Conservation (phyloP, 208 protist species). For the Trypanosoma vivax region DNA sequence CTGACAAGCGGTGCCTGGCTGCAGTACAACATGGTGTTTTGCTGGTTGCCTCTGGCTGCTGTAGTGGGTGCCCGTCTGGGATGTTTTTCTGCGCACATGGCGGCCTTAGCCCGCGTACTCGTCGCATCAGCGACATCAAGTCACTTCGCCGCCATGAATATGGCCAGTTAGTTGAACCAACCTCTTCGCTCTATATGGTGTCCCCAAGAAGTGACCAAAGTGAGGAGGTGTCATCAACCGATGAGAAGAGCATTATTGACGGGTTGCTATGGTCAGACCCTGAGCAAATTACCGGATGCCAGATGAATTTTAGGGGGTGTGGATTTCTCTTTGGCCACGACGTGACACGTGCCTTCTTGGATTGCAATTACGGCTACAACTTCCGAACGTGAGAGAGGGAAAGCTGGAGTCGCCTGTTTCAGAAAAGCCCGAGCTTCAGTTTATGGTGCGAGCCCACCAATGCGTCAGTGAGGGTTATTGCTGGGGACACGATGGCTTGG, state of each 20-base stretch:
- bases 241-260: conserved; percentile 96
- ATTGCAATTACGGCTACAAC: conserved; percentile 45
- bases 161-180: conserved; percentile 16
- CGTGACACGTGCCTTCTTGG: conserved; percentile 59
- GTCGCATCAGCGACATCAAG: conserved; percentile 34
- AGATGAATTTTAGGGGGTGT: conserved; percentile 52
- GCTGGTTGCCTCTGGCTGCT: conserved; percentile 77
- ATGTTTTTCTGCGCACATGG: conserved; percentile 84
- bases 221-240: neutral
- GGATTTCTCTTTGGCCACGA: conserved; percentile 75
- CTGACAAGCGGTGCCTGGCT: conserved; percentile 43
- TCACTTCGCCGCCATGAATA: conserved; percentile 59
- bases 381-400: conserved; percentile 38
- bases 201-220: neutral
- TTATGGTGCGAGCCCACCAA: conserved; percentile 91
- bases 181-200: neutral
- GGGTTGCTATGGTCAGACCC: conserved; percentile 99
- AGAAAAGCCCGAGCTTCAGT: conserved; percentile 95
- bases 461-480: conserved; percentile 85
- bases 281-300: conserved; percentile 49
- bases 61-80: conserved; percentile 62
- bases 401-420: conserved; percentile 78
- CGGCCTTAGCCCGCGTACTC: conserved; percentile 62
- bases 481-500: conserved; percentile 40
- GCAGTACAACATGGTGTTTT: conserved; percentile 75